Evolutionary conservation across 139 green algal genomes (phyloP).

Genomic region (Mesotaenium endlicherianum): DNA sequence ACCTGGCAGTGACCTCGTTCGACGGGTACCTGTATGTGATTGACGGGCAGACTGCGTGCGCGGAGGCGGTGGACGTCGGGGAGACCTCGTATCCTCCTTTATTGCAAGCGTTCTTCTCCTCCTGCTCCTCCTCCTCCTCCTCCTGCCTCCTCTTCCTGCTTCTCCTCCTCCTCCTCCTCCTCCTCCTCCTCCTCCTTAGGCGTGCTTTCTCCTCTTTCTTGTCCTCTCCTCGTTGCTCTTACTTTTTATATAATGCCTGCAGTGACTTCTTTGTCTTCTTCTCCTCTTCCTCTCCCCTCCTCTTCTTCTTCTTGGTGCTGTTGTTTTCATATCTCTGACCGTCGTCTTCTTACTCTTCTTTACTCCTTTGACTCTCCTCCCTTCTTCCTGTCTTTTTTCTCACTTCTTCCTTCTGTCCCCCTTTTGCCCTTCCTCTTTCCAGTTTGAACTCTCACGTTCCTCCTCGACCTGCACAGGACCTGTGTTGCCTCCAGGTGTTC

Average conservation of each 20-base stretch:
- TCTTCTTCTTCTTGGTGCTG: background rate
- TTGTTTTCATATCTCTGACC: background rate
- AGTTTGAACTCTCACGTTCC: no score
- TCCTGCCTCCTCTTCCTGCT: background rate
- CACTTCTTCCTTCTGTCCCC: background rate
- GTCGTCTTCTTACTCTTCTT: background rate
- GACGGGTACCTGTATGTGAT: slow-evolving; percentile 91
- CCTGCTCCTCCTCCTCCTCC: background rate
- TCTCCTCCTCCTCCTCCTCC: background rate
- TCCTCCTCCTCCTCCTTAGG: background rate
- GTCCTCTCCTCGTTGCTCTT: background rate
- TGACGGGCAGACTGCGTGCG: slow-evolving; percentile 74
- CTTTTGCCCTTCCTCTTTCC: background rate
- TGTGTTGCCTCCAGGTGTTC: no score
- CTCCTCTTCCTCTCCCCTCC: background rate
- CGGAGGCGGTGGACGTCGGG: slow-evolving; percentile 86
- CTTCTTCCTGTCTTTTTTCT: background rate
- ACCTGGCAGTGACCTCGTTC: slow-evolving; percentile 77
- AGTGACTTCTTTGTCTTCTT: background rate
- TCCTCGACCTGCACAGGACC: no score
- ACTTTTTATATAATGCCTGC: background rate
- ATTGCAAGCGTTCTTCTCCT: background rate
- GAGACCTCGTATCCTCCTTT: slow-evolving; percentile 64
- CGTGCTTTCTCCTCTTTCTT: background rate
- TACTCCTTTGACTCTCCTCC: background rate